Base-by-base conservation (phyloP, 1,139 yeast species). In the Sugiyamaella sp. region DNA sequence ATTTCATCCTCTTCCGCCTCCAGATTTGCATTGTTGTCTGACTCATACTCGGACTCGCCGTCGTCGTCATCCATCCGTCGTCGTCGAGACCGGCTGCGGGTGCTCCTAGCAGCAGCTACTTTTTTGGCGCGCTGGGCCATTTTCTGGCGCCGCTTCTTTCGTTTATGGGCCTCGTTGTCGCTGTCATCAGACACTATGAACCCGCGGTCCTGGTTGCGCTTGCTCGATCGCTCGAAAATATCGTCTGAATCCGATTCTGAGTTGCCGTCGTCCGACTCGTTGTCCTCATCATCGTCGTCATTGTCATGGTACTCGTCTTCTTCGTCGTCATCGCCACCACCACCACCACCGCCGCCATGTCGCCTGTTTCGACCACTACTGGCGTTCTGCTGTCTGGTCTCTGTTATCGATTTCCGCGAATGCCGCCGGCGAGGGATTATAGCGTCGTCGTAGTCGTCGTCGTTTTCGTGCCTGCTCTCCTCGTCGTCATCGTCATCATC, bases 1-100 rank as follows among this genome's bases (percentile, higher is more conserved):
- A 51, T 57, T 21, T 55, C 66, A 38, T 59, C 63, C 22, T 56
- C 67, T 16, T 56, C 64, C 17, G 56, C 64, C 16, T 59, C 64
- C n/a, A 55, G 61, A 16, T 57, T 65, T 4, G 60, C 39, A 20
- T 42, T 17, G 29, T 55, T 17, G 29, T 55, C 57, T n/a, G 55
- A 49, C 17, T 53, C 53, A n/a, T 57, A 54, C 6, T 53, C 56
- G 21, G 45, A 40, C 5, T 58, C 62, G 5, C 56, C 63, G 16
- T 52, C 61, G 27, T 52, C 57, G 20, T 59, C 63, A 40, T 59
- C 63, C 2, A 40, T 56, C 24, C 52, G 53, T 40, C 46, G n/a
- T 21, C 46, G 44, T 6, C 48, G 55, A 32, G 27, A 50, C 25
- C 21, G 49, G 24, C 27, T 45, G 19, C 51, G 22, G 32, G 49